Percentiles rank a stretch among this genome's conserved stretches.
Evolutionary conservation across 139 green algal genomes (phyloP).

Genomic region (Picocystis salinarum): DNA sequence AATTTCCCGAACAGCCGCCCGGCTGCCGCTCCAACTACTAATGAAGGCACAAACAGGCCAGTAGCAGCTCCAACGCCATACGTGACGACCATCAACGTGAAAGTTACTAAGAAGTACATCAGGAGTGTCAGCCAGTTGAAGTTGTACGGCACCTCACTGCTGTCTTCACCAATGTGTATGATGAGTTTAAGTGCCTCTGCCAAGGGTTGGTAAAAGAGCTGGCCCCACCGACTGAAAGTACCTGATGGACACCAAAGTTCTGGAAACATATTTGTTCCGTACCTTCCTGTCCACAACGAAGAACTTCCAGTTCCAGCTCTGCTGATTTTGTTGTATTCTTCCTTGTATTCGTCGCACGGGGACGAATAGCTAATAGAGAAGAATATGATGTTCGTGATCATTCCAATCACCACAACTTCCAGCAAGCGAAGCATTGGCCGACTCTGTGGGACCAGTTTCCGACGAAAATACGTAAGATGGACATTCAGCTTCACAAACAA

Average conservation of each 20-base stretch:
- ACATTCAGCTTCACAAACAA: slow-evolving; percentile 19
- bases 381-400: slow-evolving; percentile 25
- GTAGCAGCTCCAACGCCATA: slow-evolving; percentile 46
- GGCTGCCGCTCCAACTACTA: slow-evolving; percentile 31
- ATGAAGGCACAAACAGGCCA: slow-evolving; percentile 49
- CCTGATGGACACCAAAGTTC: slow-evolving; percentile 39
- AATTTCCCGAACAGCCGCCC: slow-evolving; percentile 33
- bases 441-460: slow-evolving; percentile 13
- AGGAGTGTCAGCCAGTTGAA: slow-evolving; percentile 17
- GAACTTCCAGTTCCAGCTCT: not conserved
- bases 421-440: slow-evolving; percentile 11
- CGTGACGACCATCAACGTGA: slow-evolving; percentile 32
- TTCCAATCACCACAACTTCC: slow-evolving; percentile 30
- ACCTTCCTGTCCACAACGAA: not conserved
- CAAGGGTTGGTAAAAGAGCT: slow-evolving; percentile 47
- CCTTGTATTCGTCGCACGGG: slow-evolving; percentile 15
- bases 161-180: slow-evolving; percentile 33
- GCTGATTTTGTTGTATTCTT: not conserved
- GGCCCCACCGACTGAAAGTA: slow-evolving; percentile 20
- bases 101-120: slow-evolving; percentile 22
- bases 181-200: slow-evolving; percentile 33
- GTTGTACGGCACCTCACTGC: slow-evolving; percentile 4
- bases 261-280: slow-evolving; percentile 15
- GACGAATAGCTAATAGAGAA: slow-evolving; percentile 22
- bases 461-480: slow-evolving; percentile 8